Base-by-base conservation (phyloP, 169 alveolate species). In the Cryptosporidium meleagridis region DNA sequence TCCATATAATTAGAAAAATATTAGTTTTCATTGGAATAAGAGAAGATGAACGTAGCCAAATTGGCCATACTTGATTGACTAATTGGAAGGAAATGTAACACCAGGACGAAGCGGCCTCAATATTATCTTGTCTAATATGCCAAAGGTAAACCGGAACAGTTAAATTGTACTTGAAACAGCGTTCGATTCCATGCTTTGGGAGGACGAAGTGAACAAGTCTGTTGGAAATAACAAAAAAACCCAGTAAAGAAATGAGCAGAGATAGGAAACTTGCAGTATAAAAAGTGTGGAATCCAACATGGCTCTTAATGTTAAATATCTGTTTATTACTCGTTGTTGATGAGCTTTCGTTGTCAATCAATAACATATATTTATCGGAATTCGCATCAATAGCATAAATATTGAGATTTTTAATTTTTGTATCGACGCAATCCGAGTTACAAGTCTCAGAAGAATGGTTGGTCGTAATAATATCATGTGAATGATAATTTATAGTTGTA, bases 71-170 rank as follows among this genome's bases (percentile, higher is more conserved):
- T 62, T 80, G 89, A 31, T 80, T 80, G 1, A 80, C 75, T 44
- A 80, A 26, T 29, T 80, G 89, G 41, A 80, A 62, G 29, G 75
- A 59, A 35, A 80, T 59, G 41, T 80, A 80, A 80, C 89, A 80
- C 89, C 89, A 80, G 12, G 89, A 37, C 8, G 89, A 80, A 9
- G 89, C 73, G 2, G 89, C 69, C 26, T 80, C 89, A 5, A 80
- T 61, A 67, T 80, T 80, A 48, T 80, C 89, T 62, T 80, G 89
- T 48, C 75, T 80, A 8, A 80, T 31, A 39, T 80, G 48, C 89
- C 89, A 80, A 44, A 80, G 75, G 26, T 80, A 33, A 33, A 53
- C 67, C 23, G 89, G 89, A 80, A 80, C 23, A 14, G 33, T 23
- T 10, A 59, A 18, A 29, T 80, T 80, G 23, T 62, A 67, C 51